Base-by-base conservation (phyloP, 352 stramenopile genomes). In the Hyaloperonospora arabidopsidis region DNA sequence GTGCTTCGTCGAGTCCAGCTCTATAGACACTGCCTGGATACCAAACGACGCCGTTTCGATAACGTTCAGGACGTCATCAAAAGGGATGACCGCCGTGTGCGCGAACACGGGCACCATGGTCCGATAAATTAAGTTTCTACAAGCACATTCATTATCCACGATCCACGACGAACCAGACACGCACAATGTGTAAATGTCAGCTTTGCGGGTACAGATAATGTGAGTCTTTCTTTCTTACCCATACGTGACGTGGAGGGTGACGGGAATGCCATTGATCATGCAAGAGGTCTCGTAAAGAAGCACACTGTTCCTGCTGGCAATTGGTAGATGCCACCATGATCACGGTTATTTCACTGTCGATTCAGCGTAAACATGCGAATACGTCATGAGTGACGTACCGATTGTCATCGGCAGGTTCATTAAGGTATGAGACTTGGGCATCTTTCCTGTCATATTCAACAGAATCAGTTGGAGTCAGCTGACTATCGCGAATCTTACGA, bases 271-370 rank as follows among this genome's bases (percentile, higher is more conserved):
- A 44, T 87, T 90, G 23, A 88, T 48, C 25, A 93, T 71, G 51
- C 77, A 86, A 21, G 79, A 78, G n/a, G 73, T 69, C 45, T 93
- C 83, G 52, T 90, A 91, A 6, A 93, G 66, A 35, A 93, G 51
- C 35, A 89, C 81, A 43, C 87, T 84, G n/a, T 69, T 70, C 40
- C 78, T 81, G 23, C 36, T 59, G 6, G 43, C 8, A 12, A 62
- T 34, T 14, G 43, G 21, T 12, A 45, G 10, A n/a, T 48, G 21
- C 41, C 25, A 19, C 22, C 29, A 29, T 21, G 7, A 38, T 19
- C n/a, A 25, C 35, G 14, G 2, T 59, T 54, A 63, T 18, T n/a
- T 17, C 2, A 6, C 18, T 19, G 25, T 32, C 14, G 32, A 28
- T 43, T 0, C 19, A n/a, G 22, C 18, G 5, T 13, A 17, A 28